Percentiles rank a stretch among this genome's conserved stretches.
These are phyloP conservation scores for Pichia sp. DNA, from an alignment of 1,139 yeast species.

Conservation along the genomic window DNA sequence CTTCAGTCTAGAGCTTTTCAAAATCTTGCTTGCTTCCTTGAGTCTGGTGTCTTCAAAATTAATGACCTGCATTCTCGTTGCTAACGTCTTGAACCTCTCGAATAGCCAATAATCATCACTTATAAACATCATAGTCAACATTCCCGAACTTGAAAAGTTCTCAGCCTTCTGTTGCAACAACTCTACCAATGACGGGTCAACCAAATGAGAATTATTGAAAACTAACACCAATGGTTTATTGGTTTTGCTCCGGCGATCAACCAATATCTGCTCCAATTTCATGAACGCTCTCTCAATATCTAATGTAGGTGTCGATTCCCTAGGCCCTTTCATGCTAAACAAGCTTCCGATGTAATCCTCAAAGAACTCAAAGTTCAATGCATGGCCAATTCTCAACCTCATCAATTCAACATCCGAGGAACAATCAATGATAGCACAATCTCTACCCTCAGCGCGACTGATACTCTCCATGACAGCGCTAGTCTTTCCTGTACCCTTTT, in stretches of 20 bases:
- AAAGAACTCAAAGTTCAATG: constrained; percentile 63
- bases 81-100: constrained; percentile 64
- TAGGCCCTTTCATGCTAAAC: constrained; percentile 77
- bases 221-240: constrained; percentile 59
- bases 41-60: constrained; percentile 63
- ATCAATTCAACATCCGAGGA: constrained; percentile 85
- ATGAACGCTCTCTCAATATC: constrained; percentile 81
- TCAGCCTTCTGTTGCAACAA: constrained; percentile 81
- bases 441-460: constrained; percentile 54
- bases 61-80: constrained; percentile 68
- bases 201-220: constrained; percentile 69
- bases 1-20: constrained; percentile 46
- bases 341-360: constrained; percentile 81
- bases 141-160: constrained; percentile 64
- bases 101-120: constrained; percentile 87
- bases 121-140: constrained; percentile 69
- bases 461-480: constrained; percentile 66
- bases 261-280: constrained; percentile 68
- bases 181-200: constrained; percentile 70
- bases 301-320: constrained; percentile 75
- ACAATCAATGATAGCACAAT: constrained; percentile 72
- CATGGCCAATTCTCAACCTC: constrained; percentile 68
- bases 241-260: constrained; percentile 34
- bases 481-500: constrained; percentile 83
- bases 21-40: constrained; percentile 48